phyloP scores from a whole-genome alignment of 768 basidiomycete genomes.

The Suillus alpinus region DNA sequence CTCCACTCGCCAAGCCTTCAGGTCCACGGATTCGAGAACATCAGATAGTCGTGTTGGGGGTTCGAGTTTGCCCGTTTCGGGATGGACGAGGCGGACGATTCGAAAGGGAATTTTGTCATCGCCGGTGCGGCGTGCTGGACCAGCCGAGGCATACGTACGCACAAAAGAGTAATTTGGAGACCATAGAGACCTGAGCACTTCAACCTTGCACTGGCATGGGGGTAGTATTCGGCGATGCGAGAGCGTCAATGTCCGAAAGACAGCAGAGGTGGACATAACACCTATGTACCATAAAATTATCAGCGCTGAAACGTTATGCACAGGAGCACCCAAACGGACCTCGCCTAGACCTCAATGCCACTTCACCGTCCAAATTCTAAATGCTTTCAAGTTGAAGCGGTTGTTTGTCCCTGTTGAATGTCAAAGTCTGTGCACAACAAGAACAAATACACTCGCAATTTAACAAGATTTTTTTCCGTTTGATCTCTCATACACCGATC shows the following conservation, averaged over 20 bases:
- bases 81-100: constrained; percentile 47
- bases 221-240: constrained; percentile 4
- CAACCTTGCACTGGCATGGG: constrained; percentile 1
- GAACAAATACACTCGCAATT: constrained; percentile 13
- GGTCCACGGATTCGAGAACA: constrained; percentile 46
- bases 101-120: constrained; percentile 43
- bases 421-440: constrained; percentile 22
- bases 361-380: neutral
- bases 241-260: constrained; percentile 7
- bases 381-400: constrained; percentile 6
- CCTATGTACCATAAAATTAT: neutral
- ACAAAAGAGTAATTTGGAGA: neutral
- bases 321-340: neutral
- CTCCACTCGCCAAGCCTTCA: constrained; percentile 46
- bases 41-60: constrained; percentile 33
- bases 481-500: neutral
- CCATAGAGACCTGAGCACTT: constrained; percentile 5
- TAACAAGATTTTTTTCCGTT: neutral
- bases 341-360: neutral
- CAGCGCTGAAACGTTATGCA: neutral
- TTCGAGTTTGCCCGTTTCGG: constrained; percentile 39
- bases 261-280: neutral
- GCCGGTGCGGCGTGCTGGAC: constrained; percentile 6
- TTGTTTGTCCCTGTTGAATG: constrained; percentile 28
- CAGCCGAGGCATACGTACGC: neutral